Conservation (phyloP, 352 stramenopile genomes). For the Discostella stelligera region DNA sequence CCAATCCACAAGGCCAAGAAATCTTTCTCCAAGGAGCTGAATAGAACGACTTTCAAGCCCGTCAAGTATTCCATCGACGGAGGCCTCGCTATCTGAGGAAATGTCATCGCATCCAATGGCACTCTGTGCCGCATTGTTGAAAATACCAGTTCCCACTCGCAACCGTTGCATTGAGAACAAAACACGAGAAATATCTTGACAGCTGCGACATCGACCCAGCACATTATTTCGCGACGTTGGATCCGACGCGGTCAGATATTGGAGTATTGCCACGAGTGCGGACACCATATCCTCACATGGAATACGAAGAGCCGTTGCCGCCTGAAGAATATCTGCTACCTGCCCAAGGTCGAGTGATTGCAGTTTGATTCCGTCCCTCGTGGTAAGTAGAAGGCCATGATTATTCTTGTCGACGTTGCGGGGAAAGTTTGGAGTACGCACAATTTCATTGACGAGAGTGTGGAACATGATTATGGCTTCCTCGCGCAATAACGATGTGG, state of each 20-base stretch:
- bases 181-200: slow-evolving; percentile 39
- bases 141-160: slow-evolving; percentile 21
- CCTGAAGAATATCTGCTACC: slow-evolving; percentile 37
- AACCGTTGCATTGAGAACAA: slow-evolving; percentile 49
- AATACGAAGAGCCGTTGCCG: slow-evolving; percentile 32
- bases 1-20: slow-evolving; percentile 31
- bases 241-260: slow-evolving; percentile 18
- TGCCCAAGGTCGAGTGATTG: slow-evolving; percentile 30
- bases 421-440: slow-evolving; percentile 17
- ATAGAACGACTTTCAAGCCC: slow-evolving; percentile 26
- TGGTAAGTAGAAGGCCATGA: neutral
- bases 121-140: slow-evolving; percentile 1
- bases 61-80: neutral
- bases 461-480: slow-evolving; percentile 50
- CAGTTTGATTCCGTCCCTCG: slow-evolving; percentile 14
- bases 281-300: slow-evolving; percentile 16
- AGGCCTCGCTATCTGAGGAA: neutral
- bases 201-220: slow-evolving; percentile 25
- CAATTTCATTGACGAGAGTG: slow-evolving; percentile 44
- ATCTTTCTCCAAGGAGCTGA: slow-evolving; percentile 34
- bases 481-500: slow-evolving; percentile 12
- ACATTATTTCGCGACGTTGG: slow-evolving; percentile 5
- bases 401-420: slow-evolving; percentile 4
- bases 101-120: neutral
- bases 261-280: slow-evolving; percentile 17